These are phyloP conservation scores for Lanmaoa pseudosensibilis DNA, from an alignment of 768 basidiomycete genomes.

Conservation along the genomic window DNA sequence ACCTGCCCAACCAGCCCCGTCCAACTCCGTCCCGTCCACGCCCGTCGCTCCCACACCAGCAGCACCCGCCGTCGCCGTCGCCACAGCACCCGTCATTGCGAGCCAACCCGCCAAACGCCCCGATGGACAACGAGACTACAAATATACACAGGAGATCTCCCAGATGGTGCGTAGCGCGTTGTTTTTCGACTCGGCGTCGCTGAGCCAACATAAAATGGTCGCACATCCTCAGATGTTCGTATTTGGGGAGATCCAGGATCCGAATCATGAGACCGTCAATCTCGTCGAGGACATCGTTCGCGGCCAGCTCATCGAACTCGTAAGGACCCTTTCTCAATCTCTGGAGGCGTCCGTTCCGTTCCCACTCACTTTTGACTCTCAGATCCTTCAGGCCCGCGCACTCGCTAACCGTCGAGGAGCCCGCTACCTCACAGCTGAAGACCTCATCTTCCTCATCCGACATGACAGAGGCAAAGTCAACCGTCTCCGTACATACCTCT, in stretches of 20 bases:
- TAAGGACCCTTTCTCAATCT: conserved; percentile 26
- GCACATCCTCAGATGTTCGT: conserved; percentile 78
- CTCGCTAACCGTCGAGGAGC: conserved; percentile 81
- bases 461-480: conserved; percentile 95
- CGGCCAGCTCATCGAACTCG: conserved; percentile 88
- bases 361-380: neutral
- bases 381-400: conserved; percentile 89
- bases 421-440: conserved; percentile 86
- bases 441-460: conserved; percentile 94
- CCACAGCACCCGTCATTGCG: conserved; percentile 5
- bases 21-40: conserved; percentile 22
- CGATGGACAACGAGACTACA: conserved; percentile 61
- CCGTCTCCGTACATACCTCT: conserved; percentile 86
- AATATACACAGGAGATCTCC: conserved; percentile 88
- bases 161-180: conserved; percentile 69
- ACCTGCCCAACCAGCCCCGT: conserved; percentile 8
- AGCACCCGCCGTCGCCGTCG: conserved; percentile 5
- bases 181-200: too few relatives aligned
- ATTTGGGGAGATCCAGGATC: conserved; percentile 93
- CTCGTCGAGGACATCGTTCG: conserved; percentile 95
- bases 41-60: conserved; percentile 15
- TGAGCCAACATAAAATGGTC: too few relatives aligned
- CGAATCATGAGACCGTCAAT: conserved; percentile 81
- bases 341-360: neutral
- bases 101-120: conserved; percentile 16